Conservation (phyloP, 1,139 yeast genomes). For the Suhomyces coccinellae region DNA sequence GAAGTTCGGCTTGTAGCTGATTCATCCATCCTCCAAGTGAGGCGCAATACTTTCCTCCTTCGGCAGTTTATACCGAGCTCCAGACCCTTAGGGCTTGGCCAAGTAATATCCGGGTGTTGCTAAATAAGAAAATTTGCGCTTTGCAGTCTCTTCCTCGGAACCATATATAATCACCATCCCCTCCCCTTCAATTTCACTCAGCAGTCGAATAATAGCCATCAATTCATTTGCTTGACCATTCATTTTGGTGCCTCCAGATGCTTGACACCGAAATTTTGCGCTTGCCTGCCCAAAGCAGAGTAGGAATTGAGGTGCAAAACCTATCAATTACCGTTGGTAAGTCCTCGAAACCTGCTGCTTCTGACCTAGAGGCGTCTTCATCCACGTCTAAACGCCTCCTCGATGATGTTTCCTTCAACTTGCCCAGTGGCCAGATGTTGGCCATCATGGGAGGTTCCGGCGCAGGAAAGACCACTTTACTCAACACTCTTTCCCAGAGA, state of each 20-base stretch:
- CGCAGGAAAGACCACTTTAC: conserved; percentile 79
- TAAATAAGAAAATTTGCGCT: too few species aligned
- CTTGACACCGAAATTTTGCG: conserved; percentile 6
- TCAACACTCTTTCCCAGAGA: conserved; percentile 70
- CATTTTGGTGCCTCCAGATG: not conserved
- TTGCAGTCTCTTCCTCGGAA: too few species aligned
- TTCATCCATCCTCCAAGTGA: too few species aligned
- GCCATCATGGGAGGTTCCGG: conserved; percentile 88
- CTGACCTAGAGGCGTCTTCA: not conserved
- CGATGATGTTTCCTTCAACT: conserved; percentile 53
- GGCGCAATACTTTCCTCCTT: too few species aligned
- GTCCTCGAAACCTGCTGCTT: conserved; percentile 12
- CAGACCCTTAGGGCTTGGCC: too few species aligned
- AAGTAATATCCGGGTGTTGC: too few species aligned
- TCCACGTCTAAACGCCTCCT: conserved; percentile 23
- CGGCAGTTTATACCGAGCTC: too few species aligned
- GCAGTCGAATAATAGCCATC: too few species aligned
- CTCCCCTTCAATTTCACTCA: too few species aligned
- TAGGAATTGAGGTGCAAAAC: conserved; percentile 31
- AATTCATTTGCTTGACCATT: too few species aligned
- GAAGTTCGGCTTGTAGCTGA: too few species aligned
- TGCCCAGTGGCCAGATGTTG: conserved; percentile 53
- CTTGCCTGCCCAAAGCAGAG: conserved; percentile 23
- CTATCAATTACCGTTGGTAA: conserved; percentile 31
- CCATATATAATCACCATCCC: too few species aligned